Evolutionary conservation across 441 rosid genomes (phyloP).

Genomic region (Gossypium davidsonii): DNA sequence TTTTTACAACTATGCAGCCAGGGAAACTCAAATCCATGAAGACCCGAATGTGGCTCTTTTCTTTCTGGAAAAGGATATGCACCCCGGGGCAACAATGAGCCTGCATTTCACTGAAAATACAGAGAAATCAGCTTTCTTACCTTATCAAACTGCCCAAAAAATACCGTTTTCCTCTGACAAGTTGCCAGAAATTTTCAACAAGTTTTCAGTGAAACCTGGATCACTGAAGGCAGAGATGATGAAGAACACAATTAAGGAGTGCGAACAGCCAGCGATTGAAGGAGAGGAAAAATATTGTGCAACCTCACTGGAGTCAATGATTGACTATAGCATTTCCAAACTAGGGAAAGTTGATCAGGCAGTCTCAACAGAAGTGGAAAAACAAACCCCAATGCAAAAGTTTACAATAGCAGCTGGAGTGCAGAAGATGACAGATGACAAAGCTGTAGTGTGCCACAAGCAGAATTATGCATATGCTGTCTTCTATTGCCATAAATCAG

Average conservation of each 20-base stretch:
- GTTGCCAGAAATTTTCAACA: constrained; percentile 39
- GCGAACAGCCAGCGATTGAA: constrained; percentile 45
- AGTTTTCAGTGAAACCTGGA: constrained; percentile 39
- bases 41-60: constrained; percentile 48
- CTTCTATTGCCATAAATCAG: constrained; percentile 69
- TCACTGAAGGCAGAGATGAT: constrained; percentile 55
- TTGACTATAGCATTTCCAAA: constrained; percentile 49
- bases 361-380: constrained; percentile 51
- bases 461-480: constrained; percentile 62
- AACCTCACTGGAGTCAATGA: constrained; percentile 72
- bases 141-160: constrained; percentile 40
- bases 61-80: constrained; percentile 67
- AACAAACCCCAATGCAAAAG: constrained; percentile 26
- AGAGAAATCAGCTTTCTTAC: constrained; percentile 42
- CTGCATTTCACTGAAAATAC: constrained; percentile 41
- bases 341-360: constrained; percentile 50
- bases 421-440: constrained; percentile 31
- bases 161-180: constrained; percentile 62
- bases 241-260: constrained; percentile 58
- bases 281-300: constrained; percentile 76
- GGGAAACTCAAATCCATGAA: constrained; percentile 50
- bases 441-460: constrained; percentile 76
- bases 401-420: constrained; percentile 34
- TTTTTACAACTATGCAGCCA: constrained; percentile 37
- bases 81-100: constrained; percentile 40